Evolutionary conservation across 441 rosid species (phyloP), one percentile per base, ranked within the genome.

Genomic region (Bocquillonia castaneifolia): DNA sequence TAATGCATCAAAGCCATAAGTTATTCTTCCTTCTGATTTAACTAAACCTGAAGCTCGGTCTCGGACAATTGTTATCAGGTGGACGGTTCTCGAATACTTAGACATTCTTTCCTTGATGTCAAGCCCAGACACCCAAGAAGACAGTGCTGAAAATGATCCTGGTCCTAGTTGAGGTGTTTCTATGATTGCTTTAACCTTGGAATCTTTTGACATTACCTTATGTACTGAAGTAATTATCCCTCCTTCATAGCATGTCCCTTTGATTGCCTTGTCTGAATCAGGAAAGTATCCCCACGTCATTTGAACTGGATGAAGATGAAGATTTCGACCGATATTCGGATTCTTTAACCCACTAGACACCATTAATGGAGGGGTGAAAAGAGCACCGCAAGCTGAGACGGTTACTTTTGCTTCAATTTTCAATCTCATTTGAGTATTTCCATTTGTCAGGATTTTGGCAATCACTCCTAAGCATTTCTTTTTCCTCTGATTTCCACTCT

Each of bases 281-380:
- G 97, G 96, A 74, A 91, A 94, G 81, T 91, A 88, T 29, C 97
- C 99, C 99, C 99, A 91, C 0, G 85, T 72, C 96, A 88, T 84
- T 54, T 77, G 32, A 39, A 87, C 96, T 0, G 99, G 96, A 63
- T 94, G 99, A 59, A 91, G 77, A 69, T 79, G 96, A 73, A 90
- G 97, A 76, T 91, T 86, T 40, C 57, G 73, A 4, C 99, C 96
- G 13, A 94, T 91, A 54, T 90, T 71, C 39, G 26, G 72, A 77
- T 94, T 91, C 77, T 71, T 84, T 69, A 94, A 69, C 22, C 99
- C 96, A 55, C 99, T 94, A 2, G 86, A 75, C 74, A 82, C 85
- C 91, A 91, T 64, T 63, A 94, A 69, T 32, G 92, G 91, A 1
- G 99, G 99, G 36, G 99, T 93, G 58, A 64, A 51, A 68, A 93